phyloP scores from a whole-genome alignment of 139 green algal species.

The Haematococcus sp. region DNA sequence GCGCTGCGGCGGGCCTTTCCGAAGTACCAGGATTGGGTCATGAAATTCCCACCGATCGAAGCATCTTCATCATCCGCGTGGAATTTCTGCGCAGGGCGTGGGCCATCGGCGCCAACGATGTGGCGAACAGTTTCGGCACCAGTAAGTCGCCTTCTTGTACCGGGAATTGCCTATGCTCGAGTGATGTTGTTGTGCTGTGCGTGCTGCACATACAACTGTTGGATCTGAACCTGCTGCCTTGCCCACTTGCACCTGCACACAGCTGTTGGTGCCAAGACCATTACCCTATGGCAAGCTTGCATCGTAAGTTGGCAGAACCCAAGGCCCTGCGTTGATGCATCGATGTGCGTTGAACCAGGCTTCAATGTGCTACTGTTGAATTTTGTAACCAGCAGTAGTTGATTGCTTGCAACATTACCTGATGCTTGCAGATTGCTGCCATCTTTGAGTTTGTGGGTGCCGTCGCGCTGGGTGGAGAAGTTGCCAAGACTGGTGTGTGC shows the following conservation, averaged over 20 bases:
- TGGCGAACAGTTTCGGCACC: conserved; percentile 45
- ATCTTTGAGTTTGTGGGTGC: conserved; percentile 53
- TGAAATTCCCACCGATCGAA: too few species aligned
- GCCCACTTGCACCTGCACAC: neutral
- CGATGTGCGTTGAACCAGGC: conserved; percentile 2
- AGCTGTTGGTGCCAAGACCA: conserved; percentile 39
- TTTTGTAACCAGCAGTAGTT: neutral
- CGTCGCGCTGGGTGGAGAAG: conserved; percentile 31
- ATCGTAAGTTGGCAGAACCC: too few species aligned
- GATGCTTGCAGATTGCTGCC: conserved; percentile 20
- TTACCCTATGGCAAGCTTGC: conserved; percentile 37
- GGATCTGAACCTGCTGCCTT: neutral
- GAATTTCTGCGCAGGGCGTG: conserved; percentile 27
- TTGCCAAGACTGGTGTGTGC: too few species aligned
- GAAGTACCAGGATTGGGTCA: too few species aligned
- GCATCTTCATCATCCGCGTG: too few species aligned
- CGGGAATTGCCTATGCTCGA: neutral
- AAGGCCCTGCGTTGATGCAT: too few species aligned
- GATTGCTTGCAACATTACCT: neutral
- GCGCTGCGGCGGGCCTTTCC: too few species aligned
- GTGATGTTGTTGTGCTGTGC: neutral
- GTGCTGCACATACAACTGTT: neutral
- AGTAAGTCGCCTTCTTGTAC: neutral
- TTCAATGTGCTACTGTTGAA: neutral
- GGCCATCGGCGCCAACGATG: conserved; percentile 39